A percentile compares a stretch with the other conserved stretches of the same genome.
Evolutionary conservation across 257 asterid genomes (phyloP).

Genomic region (Gentiana macrophylla): DNA sequence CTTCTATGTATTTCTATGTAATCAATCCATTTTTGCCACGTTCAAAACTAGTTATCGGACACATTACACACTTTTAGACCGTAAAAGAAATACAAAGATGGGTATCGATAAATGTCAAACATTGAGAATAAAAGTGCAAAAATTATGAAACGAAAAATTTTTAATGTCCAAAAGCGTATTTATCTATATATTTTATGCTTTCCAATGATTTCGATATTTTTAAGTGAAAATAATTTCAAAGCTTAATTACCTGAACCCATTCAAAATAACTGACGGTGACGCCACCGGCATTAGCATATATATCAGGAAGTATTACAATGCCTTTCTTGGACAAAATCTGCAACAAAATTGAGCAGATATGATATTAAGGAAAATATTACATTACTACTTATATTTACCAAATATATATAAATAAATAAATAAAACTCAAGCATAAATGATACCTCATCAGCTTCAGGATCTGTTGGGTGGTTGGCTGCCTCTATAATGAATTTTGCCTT

Average conservation of each 20-base stretch:
- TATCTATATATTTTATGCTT: too few relatives aligned
- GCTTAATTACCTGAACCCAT: constrained; percentile 76
- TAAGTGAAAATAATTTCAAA: not conserved
- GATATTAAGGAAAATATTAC: not conserved
- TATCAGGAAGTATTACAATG: constrained; percentile 67
- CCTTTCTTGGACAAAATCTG: constrained; percentile 83
- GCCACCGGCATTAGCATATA: constrained; percentile 87
- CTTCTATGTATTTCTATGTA: too few relatives aligned
- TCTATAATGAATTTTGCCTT: constrained; percentile 70
- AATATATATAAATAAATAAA: constrained; percentile 1
- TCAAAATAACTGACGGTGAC: constrained; percentile 91
- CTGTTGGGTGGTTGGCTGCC: constrained; percentile 92
- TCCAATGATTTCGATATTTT: not conserved
- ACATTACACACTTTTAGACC: too few relatives aligned
- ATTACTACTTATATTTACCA: not conserved
- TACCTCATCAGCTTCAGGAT: constrained; percentile 97
- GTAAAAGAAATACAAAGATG: too few relatives aligned
- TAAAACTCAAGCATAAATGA: not conserved
- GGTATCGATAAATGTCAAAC: too few relatives aligned
- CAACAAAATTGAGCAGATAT: constrained; percentile 7
- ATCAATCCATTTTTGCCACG: too few relatives aligned
- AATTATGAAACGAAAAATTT: too few relatives aligned
- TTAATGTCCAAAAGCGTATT: too few relatives aligned
- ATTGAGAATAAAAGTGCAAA: too few relatives aligned
- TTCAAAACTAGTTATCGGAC: too few relatives aligned